Evolutionary conservation across 495 filamentous ascomycete genomes (phyloP), one percentile per base, ranked within the genome.

Genomic region (Choiromyces venosus): DNA sequence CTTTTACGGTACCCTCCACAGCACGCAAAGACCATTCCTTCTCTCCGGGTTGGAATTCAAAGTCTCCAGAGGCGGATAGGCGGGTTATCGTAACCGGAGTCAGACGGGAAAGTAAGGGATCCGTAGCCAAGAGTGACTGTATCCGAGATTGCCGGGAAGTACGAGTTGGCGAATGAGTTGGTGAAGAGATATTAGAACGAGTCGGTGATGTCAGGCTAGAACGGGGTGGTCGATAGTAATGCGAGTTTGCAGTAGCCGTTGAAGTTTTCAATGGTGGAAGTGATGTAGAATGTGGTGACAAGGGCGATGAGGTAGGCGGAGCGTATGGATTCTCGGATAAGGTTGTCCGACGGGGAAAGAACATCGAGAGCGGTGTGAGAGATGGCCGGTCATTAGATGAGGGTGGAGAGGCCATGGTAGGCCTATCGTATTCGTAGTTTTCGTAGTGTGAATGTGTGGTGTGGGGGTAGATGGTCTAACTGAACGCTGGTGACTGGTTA

Each of bases 161-260:
- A 40, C 76, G 73, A 21, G 79, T 78, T 8, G 79, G 78, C 8
- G 79, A 81, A 2, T 70, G 73, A 6, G 79, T 68, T 19, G 78
- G 75, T 5, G 73, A 76, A 37, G 79, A 78, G 71, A 73, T 73
- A 52, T 75, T 78, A 39, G 73, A 74, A 66, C 76, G 79, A n/a
- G 79, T 68, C 1, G 79, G 79, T 10, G 79, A 81, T 18, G 79
- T 78, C 14, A 78, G 42, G 39, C 79, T 68, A 21, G 75, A 75
- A 16, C 75, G 73, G 2, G 79, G 76, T 3, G 79, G 79, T 18
- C 79, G 79, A 25, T 80, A 80, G 68, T 80, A 81, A 68, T 81
- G 79, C 29, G 71, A 72, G 29, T 64, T 65, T 0, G 79, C 65
- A 37, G 70, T 69, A 33, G 68, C 38, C 16, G 73, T 44, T 29